Base-by-base conservation (phyloP, 495 filamentous ascomycete genomes). In the Aspergillus avenaceus region DNA sequence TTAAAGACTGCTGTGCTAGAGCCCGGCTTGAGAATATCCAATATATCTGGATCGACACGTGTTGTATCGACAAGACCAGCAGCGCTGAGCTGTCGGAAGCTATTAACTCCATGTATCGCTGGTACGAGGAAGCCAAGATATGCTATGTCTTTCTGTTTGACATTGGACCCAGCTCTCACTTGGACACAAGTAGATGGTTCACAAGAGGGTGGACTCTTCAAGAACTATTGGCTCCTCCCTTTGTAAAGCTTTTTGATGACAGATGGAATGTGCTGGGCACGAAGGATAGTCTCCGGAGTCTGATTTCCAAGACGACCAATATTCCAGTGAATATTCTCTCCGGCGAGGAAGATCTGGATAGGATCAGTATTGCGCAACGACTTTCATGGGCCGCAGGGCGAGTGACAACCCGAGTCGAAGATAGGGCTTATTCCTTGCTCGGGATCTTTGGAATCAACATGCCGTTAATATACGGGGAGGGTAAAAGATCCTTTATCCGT, bases 21-120 rank as follows among this genome's bases (percentile, higher is more conserved):
- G n/a, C 11, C n/a, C 31, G 9, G 47, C 47, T 14, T 31, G 18
- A 12, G 47, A 16, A 1, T 5, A 26, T 22, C 16, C 13, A 31
- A 1, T 58, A 51, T 44, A 47, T 34, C 23, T 58, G 55, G 55
- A 49, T 60, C 16, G 55, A 71, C 46, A 68, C 57, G 1, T 70
- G 64, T 41, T 71, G 67, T 50, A 74, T 72, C 32, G 66, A 74
- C 40, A 69, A 72, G 45, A 56, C 57, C 2, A 72, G 69, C 55
- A 71, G 65, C 37, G 54, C 67, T 7, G 69, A 72, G 31, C 27
- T 72, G 8, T 61, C 66, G 0, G 65, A 73, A 47, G 59, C 68
- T 9, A 70, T 79, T 29, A 79, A 76, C 38, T 74, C 70, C 5
- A 78, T 78, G 74, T 79, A 65, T 47, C 45, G 56, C 4, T 72